A percentile compares a stretch with the other conserved stretches of the same genome.
These are phyloP conservation scores for Dothideomycetes sp. DNA, from an alignment of 2,329 filamentous ascomycete species.

Conservation along the genomic window DNA sequence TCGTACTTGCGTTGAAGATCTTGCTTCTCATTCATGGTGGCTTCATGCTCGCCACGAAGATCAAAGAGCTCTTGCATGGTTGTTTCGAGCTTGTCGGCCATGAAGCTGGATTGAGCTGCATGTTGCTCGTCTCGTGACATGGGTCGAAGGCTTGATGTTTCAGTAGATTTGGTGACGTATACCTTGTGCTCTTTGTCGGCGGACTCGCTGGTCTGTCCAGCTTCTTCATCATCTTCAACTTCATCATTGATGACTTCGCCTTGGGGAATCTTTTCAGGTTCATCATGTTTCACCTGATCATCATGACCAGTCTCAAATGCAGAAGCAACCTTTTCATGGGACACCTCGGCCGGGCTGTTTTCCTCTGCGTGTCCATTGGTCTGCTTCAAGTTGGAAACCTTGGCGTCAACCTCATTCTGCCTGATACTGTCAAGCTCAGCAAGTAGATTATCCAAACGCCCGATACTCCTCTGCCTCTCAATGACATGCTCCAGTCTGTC, in stretches of 20 bases:
- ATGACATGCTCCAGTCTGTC: constrained; percentile 89
- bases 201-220: background rate
- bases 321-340: too few species aligned
- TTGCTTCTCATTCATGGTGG: constrained; percentile 70
- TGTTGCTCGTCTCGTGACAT: background rate
- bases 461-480: constrained; percentile 86
- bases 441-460: constrained; percentile 84
- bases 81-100: constrained; percentile 83
- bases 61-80: constrained; percentile 88
- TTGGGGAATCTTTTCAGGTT: too few species aligned
- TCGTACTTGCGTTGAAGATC: constrained; percentile 81
- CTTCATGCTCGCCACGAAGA: constrained; percentile 81
- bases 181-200: background rate
- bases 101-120: constrained; percentile 62
- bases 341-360: too few species aligned
- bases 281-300: too few species aligned
- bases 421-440: constrained; percentile 68
- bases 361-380: constrained; percentile 25
- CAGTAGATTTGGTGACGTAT: background rate
- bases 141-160: background rate
- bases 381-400: constrained; percentile 10
- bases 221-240: background rate
- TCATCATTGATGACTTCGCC: too few species aligned
- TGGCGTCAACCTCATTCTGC: constrained; percentile 22
- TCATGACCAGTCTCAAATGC: too few species aligned